A percentile compares a stretch with the other conserved stretches of the same genome.
Evolutionary conservation across 2,329 filamentous ascomycete genomes (phyloP).

Genomic region (Setomelanomma holmii): DNA sequence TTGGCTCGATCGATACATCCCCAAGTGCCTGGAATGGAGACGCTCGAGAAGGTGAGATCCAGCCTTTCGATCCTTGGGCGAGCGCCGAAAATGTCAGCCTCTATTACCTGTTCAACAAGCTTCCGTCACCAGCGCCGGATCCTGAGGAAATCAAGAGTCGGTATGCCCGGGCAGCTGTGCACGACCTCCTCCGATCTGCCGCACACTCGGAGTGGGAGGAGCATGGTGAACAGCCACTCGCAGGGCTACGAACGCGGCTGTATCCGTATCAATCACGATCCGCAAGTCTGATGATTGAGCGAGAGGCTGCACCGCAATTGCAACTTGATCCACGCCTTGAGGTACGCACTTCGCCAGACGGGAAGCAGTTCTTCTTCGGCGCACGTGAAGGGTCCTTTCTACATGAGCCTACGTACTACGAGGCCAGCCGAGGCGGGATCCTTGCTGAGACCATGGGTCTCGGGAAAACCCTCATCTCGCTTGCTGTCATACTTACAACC

Average conservation of each 20-base stretch:
- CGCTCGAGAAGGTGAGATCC: constrained; percentile 20
- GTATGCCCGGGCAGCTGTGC: constrained; percentile 62
- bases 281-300: constrained; percentile 82
- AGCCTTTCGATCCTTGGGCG: constrained; percentile 51
- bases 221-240: constrained; percentile 45
- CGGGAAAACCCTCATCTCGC: constrained; percentile 88
- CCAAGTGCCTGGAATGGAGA: constrained; percentile 62
- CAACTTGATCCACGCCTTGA: constrained; percentile 78
- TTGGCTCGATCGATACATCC: constrained; percentile 65
- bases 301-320: constrained; percentile 70
- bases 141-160: constrained; percentile 57
- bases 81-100: constrained; percentile 61
- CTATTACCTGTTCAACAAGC: constrained; percentile 74
- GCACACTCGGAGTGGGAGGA: constrained; percentile 40
- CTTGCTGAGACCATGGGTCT: constrained; percentile 78
- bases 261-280: constrained; percentile 83
- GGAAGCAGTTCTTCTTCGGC: constrained; percentile 73
- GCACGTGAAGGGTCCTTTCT: constrained; percentile 67
- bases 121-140: constrained; percentile 72
- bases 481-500: constrained; percentile 75
- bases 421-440: constrained; percentile 77
- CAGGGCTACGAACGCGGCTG: constrained; percentile 69
- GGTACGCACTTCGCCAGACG: constrained; percentile 65
- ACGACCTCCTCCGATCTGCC: constrained; percentile 58
- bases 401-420: constrained; percentile 73